Evolutionary conservation across 495 filamentous ascomycete species (phyloP), one percentile per base, ranked within the genome.

Genomic region (Penicillium steckii): DNA sequence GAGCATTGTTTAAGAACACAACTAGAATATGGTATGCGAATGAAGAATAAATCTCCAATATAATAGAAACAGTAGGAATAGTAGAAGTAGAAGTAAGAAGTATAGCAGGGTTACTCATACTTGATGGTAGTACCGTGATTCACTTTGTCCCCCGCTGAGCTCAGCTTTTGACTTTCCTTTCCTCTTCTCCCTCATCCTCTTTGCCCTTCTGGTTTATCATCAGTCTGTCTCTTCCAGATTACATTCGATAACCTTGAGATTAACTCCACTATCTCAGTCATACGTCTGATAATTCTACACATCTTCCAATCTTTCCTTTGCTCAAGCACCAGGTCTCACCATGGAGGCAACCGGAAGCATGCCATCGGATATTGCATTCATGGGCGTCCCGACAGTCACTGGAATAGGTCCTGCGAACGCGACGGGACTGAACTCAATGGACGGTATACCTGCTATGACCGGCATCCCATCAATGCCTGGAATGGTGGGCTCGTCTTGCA

Each of bases 401-500:
- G 40, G 40, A 22, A 25, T 22, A 4, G 18, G n/a, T 9, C 23
- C 40, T 25, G 22, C 19, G 18, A 43, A 27, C 9, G 18, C 30
- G 13, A 27, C 38, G 8, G 33, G n/a, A 2, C n/a, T n/a, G n/a
- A n/a, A n/a, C n/a, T n/a, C 26, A 17, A 44, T 30, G n/a, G 21
- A 22, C 18, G 46, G 41, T 3, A 54, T 45, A 23, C 23, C 52
- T 4, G 26, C 19, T 2, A 57, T 57, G 15, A 49, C 44, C 13
- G 41, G 37, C 3, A 51, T 45, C 22, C 21, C 52, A 2, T 24
- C 26, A 5, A 58, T 58, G 53, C 27, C 47, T 9, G 56, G 60
- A 40, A 59, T 57, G 48, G 61, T 62, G 56, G 53, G 49, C 35
- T 52, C 48, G 32, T 50, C 32, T 25, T 79, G 75, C 66, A 68